These are phyloP conservation scores for Candida xiaguanensis DNA, from an alignment of 805 yeast species.

Conservation along the genomic window DNA sequence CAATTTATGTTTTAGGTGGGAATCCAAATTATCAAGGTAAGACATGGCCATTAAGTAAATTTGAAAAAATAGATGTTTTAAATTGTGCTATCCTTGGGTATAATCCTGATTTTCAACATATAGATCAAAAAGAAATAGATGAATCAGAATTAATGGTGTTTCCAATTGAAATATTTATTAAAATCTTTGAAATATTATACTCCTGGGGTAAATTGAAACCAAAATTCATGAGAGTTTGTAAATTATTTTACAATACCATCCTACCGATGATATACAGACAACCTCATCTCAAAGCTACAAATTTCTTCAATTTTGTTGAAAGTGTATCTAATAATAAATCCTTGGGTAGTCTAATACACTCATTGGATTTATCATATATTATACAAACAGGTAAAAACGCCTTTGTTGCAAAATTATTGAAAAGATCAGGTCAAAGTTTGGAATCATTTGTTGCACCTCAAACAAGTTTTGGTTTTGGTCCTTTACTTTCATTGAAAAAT, in stretches of 20 bases:
- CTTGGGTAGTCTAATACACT: conserved; percentile 57
- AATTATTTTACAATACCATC: conserved; percentile 55
- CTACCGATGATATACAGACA: conserved; percentile 61
- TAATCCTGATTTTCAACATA: conserved; percentile 19
- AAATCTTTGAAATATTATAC: conserved; percentile 28
- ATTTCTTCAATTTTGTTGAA: conserved; percentile 72
- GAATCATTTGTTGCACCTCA: conserved; percentile 85
- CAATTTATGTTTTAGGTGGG: conserved; percentile 31
- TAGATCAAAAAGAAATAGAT: conserved; percentile 9
- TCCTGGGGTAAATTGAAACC: conserved; percentile 33
- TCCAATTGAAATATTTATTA: conserved; percentile 33
- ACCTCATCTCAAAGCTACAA: conserved; percentile 63
- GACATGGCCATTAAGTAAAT: conserved; percentile 49
- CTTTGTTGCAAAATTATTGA: conserved; percentile 73
- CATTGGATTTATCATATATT: conserved; percentile 71
- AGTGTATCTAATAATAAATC: conserved; percentile 48
- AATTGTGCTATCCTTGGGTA: conserved; percentile 27
- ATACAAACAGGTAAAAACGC: conserved; percentile 93
- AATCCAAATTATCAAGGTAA: conserved; percentile 19
- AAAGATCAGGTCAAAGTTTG: conserved; percentile 67
- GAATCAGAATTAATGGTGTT: conserved; percentile 26
- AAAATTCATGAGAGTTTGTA: conserved; percentile 57
- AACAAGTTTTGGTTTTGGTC: conserved; percentile 89
- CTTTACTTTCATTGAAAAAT: conserved; percentile 72
- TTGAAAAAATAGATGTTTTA: conserved; percentile 48